Evolutionary conservation across 768 basidiomycete genomes (phyloP), one percentile per base, ranked within the genome.

Genomic region (Tricholoma hemisulphureum): DNA sequence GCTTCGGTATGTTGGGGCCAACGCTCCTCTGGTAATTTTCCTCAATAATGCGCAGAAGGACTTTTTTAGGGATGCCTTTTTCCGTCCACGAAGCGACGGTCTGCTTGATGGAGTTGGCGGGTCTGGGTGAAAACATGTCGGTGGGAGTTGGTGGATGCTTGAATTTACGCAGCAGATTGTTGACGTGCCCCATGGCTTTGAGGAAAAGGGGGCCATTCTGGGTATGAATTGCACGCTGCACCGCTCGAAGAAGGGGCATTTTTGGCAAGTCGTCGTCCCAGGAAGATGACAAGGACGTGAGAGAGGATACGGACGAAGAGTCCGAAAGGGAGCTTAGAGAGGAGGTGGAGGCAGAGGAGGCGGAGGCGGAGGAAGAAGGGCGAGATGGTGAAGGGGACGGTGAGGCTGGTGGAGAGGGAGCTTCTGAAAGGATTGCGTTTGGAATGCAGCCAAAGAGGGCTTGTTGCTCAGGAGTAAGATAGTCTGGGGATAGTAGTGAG

Each of bases 1-100:
- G 80, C 56, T 80, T 82, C 53, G 84, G 83, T n/a, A 95, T 84
- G 64, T 91, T 85, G 0, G 97, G 97, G 5, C 95, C 95, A 1
- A 98, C 95, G 16, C 86, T 85, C 24, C 97, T 85, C 67, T 98
- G 93, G 66, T 99, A 98, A 34, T 88, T 91, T 76, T 98, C 94
- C 43, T 95, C 93, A 53, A 91, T 79, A 49, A 96, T 82, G 39
- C 88, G 86, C 75, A 86, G 80, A 57, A 89, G 76, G 2, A 95
- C 82, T 31, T 82, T 79, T 48, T 84, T 77, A 0, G 86, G 89
- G 24, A 95, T 67, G 3, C 83, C 85, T 1, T 65, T 73, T 18
- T 74, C 64, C 0, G 71, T 73, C 87, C 88, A 90, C 0, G 71
- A 64, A 35, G 75, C 70, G 5, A 86, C 75, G 2, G 72, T 69